A percentile compares a stretch with the other conserved stretches of the same genome.
Conservation (phyloP, 2,329 filamentous ascomycete genomes). For the Myotisia sp. region DNA sequence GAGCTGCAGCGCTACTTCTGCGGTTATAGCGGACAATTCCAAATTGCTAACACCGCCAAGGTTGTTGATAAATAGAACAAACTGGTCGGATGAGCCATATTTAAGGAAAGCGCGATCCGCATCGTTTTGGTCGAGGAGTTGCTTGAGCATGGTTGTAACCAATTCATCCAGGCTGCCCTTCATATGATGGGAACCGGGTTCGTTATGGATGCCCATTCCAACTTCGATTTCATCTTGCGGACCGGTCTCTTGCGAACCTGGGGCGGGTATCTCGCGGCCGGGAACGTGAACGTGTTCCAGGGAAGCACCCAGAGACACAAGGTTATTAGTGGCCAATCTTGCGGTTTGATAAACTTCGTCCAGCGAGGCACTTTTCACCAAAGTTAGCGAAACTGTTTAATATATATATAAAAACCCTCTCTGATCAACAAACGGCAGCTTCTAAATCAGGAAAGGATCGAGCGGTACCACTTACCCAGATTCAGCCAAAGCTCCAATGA, state of each 20-base stretch:
- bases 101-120: conserved; percentile 49
- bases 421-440: neutral
- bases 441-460: conserved; percentile 1
- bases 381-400: neutral
- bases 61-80: conserved; percentile 55
- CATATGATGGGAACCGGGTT: conserved; percentile 41
- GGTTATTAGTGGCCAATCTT: conserved; percentile 55
- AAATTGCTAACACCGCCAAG: conserved; percentile 54
- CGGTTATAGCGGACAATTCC: conserved; percentile 52
- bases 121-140: conserved; percentile 49
- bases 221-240: conserved; percentile 47
- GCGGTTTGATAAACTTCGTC: conserved; percentile 61
- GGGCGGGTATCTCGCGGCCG: conserved; percentile 47
- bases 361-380: conserved; percentile 35
- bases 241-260: conserved; percentile 39
- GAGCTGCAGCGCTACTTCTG: conserved; percentile 51
- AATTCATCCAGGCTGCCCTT: conserved; percentile 37
- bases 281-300: conserved; percentile 89
- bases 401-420: too few relatives aligned
- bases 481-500: conserved; percentile 68
- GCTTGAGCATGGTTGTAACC: conserved; percentile 48
- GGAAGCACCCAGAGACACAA: conserved; percentile 74
- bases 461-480: conserved; percentile 38
- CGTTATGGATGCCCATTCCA: conserved; percentile 62
- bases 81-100: conserved; percentile 43